Conservation (phyloP, 208 protist genomes). For the Trypanosomatidae sp. region DNA sequence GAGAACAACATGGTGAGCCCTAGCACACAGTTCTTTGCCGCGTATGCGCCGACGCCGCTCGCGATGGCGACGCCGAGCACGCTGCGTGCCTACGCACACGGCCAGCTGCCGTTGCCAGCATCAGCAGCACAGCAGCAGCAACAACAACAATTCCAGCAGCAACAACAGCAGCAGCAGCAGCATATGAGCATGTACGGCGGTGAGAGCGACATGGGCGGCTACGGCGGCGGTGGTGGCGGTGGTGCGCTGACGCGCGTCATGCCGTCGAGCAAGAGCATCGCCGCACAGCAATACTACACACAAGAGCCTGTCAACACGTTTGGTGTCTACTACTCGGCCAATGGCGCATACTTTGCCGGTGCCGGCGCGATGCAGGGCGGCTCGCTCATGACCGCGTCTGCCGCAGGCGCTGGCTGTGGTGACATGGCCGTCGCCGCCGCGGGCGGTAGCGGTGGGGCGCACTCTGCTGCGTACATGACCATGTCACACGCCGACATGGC, state of each 20-base stretch:
- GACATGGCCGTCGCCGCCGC: too few species aligned
- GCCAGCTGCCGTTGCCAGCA: constrained; percentile 27
- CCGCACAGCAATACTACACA: constrained; percentile 79
- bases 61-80: constrained; percentile 67
- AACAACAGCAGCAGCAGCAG: constrained; percentile 1
- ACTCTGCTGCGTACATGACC: constrained; percentile 6
- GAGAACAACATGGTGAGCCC: constrained; percentile 60
- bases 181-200: too few species aligned
- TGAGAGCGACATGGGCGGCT: neutral
- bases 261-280: constrained; percentile 17
- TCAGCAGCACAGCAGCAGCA: constrained; percentile 5
- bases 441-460: too few species aligned
- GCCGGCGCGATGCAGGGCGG: constrained; percentile 12
- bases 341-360: too few species aligned
- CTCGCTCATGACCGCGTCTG: constrained; percentile 4
- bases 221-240: neutral
- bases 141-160: constrained; percentile 5
- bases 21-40: constrained; percentile 78
- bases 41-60: constrained; percentile 67
- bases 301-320: constrained; percentile 72
- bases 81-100: constrained; percentile 60
- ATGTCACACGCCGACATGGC: constrained; percentile 4
- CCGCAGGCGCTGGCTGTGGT: too few species aligned
- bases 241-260: neutral
- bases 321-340: constrained; percentile 23